Base-by-base conservation (phyloP, 2,329 filamentous ascomycete genomes). In the Botryotinia narcissicola region DNA sequence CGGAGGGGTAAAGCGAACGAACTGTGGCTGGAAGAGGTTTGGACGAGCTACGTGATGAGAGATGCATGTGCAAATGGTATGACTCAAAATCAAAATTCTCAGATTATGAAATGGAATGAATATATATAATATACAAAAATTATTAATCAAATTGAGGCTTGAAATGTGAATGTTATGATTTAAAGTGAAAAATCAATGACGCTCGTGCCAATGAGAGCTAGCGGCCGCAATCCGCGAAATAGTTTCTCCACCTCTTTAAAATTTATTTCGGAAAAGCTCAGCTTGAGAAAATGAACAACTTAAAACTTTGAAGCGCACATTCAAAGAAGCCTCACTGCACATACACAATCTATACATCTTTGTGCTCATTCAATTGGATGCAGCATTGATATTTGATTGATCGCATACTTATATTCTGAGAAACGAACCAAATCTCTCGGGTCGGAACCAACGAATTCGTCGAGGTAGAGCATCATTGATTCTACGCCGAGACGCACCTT, bases 171-270 rank as follows among this genome's bases (percentile, higher is more conserved):
- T 48, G 4, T 46, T 1, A 64, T 35, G 29, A 46, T 66, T 1
- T 35, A 42, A 66, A 29, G 42, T 29, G 37, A 40, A 18, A 42
- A 62, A n/a, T 62, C 18, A 40, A 62, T 14, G 25, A 62, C 22
- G 3, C 60, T 62, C 35, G 29, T 57, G 5, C 51, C 1, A 9
- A 37, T 1, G 35, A 22, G 20, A 16, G 35, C 66, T 68, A 68
- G 66, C 66, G 66, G 66, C 66, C 48, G 66, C 48, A n/a, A 12
- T 68, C 48, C 35, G 66, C 48, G 54, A 68, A 32, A 57, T 32
- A 22, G n/a, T 68, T 68, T 68, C 46, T 68, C 66, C 66, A 68
- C 66, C 48, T 68, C 18, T 35, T 68, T 51, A 18, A 48, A 68
- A 40, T 40, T 37, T 37, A 48, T 29, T 51, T n/a, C n/a, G 22